phyloP scores from a whole-genome alignment of 1,284 basidiomycete genomes.

The Athelia sp. region DNA sequence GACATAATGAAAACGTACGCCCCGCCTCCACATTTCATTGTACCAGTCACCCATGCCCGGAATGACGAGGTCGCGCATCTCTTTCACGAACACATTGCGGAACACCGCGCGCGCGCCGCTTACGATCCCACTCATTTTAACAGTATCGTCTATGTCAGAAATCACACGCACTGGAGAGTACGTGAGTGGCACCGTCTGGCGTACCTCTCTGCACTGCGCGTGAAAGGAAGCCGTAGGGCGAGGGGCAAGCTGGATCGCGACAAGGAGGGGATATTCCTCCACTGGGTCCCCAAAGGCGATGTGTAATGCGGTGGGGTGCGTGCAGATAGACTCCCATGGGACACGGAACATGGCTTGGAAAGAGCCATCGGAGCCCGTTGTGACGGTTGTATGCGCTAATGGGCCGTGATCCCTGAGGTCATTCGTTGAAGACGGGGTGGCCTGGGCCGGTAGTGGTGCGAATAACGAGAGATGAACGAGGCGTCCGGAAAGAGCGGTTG shows the following conservation, averaged over 20 bases:
- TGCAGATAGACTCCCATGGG: conserved; percentile 63
- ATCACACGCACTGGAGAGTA: conserved; percentile 69
- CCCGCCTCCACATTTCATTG: conserved; percentile 56
- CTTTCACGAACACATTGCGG: conserved; percentile 74
- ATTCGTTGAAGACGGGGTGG: conserved; percentile 3
- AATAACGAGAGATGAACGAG: conserved; percentile 54
- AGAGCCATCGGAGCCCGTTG: conserved; percentile 63
- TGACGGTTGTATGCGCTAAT: conserved; percentile 42
- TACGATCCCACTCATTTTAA: conserved; percentile 76
- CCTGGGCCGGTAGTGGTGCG: conserved; percentile 27
- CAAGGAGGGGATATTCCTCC: conserved; percentile 51
- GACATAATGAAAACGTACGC: conserved; percentile 82
- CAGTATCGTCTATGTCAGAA: conserved; percentile 94
- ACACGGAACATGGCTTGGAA: conserved; percentile 63
- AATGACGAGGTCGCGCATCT: conserved; percentile 72
- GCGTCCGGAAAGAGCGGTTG: conserved; percentile 58
- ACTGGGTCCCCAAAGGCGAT: conserved; percentile 51
- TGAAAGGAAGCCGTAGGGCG: conserved; percentile 3
- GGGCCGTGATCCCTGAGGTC: conserved; percentile 33
- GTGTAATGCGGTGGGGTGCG: conserved; percentile 51
- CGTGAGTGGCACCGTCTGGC: conserved; percentile 41
- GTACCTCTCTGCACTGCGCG: not conserved
- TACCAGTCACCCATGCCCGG: conserved; percentile 89
- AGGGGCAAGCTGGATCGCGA: conserved; percentile 51
- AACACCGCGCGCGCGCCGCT: conserved; percentile 74